These are phyloP conservation scores for Phytophthora hibernalis DNA, from an alignment of 352 stramenopile genomes.

Conservation along the genomic window DNA sequence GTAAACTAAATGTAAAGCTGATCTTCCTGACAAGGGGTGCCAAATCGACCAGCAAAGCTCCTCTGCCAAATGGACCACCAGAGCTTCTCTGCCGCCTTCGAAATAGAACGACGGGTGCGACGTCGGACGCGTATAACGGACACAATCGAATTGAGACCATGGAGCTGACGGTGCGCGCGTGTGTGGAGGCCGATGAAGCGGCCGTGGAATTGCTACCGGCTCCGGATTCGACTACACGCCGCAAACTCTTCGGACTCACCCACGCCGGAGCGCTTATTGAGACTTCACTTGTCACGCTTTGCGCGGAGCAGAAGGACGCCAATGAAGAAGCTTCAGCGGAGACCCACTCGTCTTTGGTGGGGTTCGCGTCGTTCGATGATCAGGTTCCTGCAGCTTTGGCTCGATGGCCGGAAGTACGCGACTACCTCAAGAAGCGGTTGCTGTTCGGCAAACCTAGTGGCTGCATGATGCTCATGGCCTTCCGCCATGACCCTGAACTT, in stretches of 20 bases:
- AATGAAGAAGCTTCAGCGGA: conserved; percentile 9
- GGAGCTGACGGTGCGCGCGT: conserved; percentile 50
- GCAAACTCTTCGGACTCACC: conserved; percentile 65
- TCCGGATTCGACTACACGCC: conserved; percentile 49
- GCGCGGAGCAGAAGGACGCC: conserved; percentile 26
- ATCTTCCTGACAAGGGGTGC: not conserved
- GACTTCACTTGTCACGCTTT: conserved; percentile 62
- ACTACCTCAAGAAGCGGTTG: conserved; percentile 73
- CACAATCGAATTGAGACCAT: conserved; percentile 18
- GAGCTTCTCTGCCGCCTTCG: not conserved
- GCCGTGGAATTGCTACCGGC: conserved; percentile 51
- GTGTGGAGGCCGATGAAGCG: conserved; percentile 49
- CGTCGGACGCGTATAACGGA: too few species aligned
- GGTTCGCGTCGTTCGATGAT: conserved; percentile 74
- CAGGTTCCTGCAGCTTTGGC: conserved; percentile 50
- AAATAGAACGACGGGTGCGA: conserved; percentile 10
- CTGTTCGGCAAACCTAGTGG: conserved; percentile 55
- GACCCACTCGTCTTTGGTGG: conserved; percentile 28
- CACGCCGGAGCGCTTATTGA: conserved; percentile 71
- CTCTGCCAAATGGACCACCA: too few species aligned
- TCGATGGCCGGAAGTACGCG: conserved; percentile 63
- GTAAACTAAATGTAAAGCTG: conserved; percentile 35
- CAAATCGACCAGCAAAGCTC: too few species aligned
- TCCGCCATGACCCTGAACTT: conserved; percentile 45
- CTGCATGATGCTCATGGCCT: conserved; percentile 61